Conservation (phyloP, 108 stramenopile genomes). For the Pseudonitzschia delicatissima region DNA sequence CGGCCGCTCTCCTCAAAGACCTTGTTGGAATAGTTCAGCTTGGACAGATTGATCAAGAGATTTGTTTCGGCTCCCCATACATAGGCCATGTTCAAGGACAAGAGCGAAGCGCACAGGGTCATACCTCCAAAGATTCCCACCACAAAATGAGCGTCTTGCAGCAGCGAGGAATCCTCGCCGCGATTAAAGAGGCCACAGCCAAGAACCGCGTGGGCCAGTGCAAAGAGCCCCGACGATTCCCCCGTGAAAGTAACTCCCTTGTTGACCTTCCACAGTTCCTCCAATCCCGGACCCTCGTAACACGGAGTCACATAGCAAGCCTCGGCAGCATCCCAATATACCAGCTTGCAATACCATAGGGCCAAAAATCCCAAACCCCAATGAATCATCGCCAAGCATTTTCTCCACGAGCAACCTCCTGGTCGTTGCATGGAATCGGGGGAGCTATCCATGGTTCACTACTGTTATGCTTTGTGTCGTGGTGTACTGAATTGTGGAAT, state of each 20-base stretch:
- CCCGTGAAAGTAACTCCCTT: conserved; percentile 15
- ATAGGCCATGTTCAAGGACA: conserved; percentile 11
- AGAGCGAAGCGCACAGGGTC: conserved; percentile 6
- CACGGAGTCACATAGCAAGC: conserved; percentile 11
- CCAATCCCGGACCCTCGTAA: conserved; percentile 13
- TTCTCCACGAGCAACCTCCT: not conserved
- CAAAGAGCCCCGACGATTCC: conserved; percentile 12
- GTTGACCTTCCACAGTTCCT: conserved; percentile 18
- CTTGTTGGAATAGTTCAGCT: not conserved
- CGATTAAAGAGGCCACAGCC: not conserved
- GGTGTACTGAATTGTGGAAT: too few species aligned
- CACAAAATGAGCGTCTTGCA: conserved; percentile 15
- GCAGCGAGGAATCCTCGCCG: not conserved
- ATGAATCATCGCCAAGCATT: not conserved
- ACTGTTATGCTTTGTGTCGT: too few species aligned
- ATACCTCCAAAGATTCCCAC: conserved; percentile 2
- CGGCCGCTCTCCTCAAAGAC: conserved; percentile 12
- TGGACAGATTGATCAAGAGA: conserved; percentile 1
- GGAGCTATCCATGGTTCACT: too few species aligned
- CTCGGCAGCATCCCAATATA: conserved; percentile 9
- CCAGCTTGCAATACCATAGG: conserved; percentile 7
- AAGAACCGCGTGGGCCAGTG: not conserved
- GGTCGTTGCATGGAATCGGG: too few species aligned
- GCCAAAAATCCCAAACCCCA: not conserved
- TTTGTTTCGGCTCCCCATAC: conserved; percentile 16